Evolutionary conservation across 208 protist genomes (phyloP), one percentile per base, ranked within the genome.

Genomic region (Wallacemonas sp.): DNA sequence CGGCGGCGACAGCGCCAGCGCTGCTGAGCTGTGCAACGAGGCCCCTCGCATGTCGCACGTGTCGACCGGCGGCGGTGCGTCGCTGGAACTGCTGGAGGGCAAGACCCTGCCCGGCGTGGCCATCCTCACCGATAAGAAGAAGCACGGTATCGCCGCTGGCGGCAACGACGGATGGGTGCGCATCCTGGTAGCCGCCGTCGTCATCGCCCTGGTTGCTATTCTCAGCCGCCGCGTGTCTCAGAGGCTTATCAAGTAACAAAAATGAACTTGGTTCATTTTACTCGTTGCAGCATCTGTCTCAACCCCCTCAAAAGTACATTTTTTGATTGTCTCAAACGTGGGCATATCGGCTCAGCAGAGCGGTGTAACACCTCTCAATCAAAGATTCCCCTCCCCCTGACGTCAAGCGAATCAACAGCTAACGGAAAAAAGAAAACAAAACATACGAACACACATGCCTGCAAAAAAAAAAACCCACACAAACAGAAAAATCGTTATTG

Each of bases 1-100:
- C 46, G 98, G 98, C 70, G 98, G 98, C 63, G 98, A 99, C 79
- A 99, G 98, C 63, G 98, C 96, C 41, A 98, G 97, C 18, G 89
- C 87, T 22, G 93, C 87, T 29, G 88, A 94, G 49, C 94, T 98
- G 74, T 91, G 86, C 42, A 86, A 88, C 11, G 75, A 96, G 48
- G 89, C 86, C 31, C 76, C 96, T 33, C 91, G 98, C 73, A 92
- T 99, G 55, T 94, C 84, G 50, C 98, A 99, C 78, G 93, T 99
- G 32, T 98, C 87, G 38, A 99, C 99, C 61, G 22, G 14, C 20
- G 29, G 54, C 11, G 57, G 71, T 4, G 57, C 49, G 3, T 49
- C 57, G 7, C 26, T 71, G 20, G 48, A 67, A 33, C 32, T 67
- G 48, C 41, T 99, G 7, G 98, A 99, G 83, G 99, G 98, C 61